phyloP scores from a whole-genome alignment of 148 eudicot genomes.

The Vaccinium darrowii region DNA sequence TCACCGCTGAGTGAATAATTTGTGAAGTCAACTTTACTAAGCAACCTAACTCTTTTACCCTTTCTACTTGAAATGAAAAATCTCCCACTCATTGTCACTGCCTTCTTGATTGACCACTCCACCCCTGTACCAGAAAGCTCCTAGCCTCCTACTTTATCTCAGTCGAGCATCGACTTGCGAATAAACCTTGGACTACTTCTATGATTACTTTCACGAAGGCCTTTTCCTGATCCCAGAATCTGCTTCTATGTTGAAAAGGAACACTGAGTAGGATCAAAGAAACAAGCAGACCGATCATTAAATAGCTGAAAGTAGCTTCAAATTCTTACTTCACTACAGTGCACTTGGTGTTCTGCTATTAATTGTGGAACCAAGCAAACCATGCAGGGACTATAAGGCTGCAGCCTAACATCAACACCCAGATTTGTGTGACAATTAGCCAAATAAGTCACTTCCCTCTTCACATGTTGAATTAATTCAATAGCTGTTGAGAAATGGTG shows the following conservation, averaged over 20 bases:
- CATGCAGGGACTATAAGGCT: background rate
- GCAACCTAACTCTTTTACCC: background rate
- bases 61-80: background rate
- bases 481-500: background rate
- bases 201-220: background rate
- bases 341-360: background rate
- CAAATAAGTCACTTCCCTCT: background rate
- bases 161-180: background rate
- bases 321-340: background rate
- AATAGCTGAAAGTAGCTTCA: background rate
- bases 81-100: background rate
- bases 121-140: background rate
- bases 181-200: background rate
- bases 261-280: background rate
- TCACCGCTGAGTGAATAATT: background rate
- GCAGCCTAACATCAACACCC: background rate
- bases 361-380: background rate
- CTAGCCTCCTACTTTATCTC: background rate
- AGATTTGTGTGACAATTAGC: background rate
- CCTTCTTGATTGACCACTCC: background rate
- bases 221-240: background rate
- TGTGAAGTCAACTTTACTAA: background rate
- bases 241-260: background rate
- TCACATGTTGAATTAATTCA: background rate
- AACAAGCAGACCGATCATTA: background rate